Evolutionary conservation across 2,329 filamentous ascomycete genomes (phyloP).

Genomic region (Lasiodiplodia theobromae): DNA sequence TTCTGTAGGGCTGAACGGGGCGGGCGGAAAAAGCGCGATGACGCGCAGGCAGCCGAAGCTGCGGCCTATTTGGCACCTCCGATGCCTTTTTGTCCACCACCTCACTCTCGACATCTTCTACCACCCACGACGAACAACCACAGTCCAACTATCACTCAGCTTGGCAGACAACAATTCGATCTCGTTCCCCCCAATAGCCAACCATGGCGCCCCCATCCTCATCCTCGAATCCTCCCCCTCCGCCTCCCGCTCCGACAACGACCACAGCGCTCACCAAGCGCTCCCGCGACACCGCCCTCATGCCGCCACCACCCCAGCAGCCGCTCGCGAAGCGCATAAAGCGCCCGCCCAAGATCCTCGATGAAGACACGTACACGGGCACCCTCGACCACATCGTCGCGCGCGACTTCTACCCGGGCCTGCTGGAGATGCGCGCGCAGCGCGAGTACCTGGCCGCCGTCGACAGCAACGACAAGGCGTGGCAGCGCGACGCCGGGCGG

Average conservation of each 20-base stretch:
- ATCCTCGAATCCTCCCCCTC: background rate
- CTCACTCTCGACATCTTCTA: background rate
- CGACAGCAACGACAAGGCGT: constrained; percentile 81
- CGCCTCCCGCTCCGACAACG: constrained; percentile 36
- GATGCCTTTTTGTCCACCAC: background rate
- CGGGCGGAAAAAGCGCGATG: background rate
- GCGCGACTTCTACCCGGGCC: constrained; percentile 93
- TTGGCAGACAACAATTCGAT: background rate
- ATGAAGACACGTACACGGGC: constrained; percentile 92
- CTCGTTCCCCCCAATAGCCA: background rate
- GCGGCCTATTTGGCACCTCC: background rate
- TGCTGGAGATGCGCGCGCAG: constrained; percentile 84
- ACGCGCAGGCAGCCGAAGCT: background rate
- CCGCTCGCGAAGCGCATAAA: constrained; percentile 88
- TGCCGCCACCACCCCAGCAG: constrained; percentile 85
- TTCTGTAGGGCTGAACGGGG: constrained; percentile 1
- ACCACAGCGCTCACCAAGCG: constrained; percentile 73
- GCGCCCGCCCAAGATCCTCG: constrained; percentile 83
- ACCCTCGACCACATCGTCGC: constrained; percentile 93
- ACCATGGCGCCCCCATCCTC: constrained; percentile 9
- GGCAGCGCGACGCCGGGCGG: constrained; percentile 83
- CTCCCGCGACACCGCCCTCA: constrained; percentile 71
- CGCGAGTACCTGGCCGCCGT: constrained; percentile 92
- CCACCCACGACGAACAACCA: background rate
- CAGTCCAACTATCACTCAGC: background rate